Evolutionary conservation across 1,284 basidiomycete species (phyloP).

Genomic region (Cutaneotrichosporon curvatum): DNA sequence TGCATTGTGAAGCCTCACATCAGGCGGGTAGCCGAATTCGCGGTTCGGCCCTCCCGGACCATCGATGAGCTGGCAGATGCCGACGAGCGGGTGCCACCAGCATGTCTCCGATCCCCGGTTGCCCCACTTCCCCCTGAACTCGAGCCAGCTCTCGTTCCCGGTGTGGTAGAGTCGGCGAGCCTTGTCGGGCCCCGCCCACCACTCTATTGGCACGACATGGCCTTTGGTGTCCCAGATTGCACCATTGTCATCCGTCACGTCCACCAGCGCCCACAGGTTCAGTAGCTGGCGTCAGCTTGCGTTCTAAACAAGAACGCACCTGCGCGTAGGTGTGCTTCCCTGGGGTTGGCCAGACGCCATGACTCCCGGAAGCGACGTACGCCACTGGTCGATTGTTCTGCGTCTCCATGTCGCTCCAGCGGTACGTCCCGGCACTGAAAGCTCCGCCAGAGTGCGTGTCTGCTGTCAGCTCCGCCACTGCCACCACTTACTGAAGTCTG

Average conservation of each 20-base stretch:
- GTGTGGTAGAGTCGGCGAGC: conserved; percentile 21
- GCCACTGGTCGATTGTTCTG: conserved; percentile 33
- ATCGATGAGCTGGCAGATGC: conserved; percentile 37
- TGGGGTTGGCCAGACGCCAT: conserved; percentile 40
- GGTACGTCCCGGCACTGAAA: conserved; percentile 34
- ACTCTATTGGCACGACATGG: conserved; percentile 32
- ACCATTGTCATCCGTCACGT: conserved; percentile 38
- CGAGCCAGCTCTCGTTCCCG: conserved; percentile 32
- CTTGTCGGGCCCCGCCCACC: conserved; percentile 25
- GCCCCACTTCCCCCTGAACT: conserved; percentile 37
- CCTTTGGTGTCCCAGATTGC: conserved; percentile 40
- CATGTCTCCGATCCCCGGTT: conserved; percentile 36
- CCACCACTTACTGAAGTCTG: conserved; percentile 34
- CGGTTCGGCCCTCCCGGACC: conserved; percentile 39
- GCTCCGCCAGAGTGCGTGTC: conserved; percentile 33
- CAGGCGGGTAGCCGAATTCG: conserved; percentile 30
- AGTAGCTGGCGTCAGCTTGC: conserved; percentile 29
- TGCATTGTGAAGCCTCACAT: conserved; percentile 17
- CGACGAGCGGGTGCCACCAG: conserved; percentile 35
- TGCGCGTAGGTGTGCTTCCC: conserved; percentile 41
- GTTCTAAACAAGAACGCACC: conserved; percentile 20
- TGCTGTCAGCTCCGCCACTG: conserved; percentile 5
- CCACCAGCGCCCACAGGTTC: conserved; percentile 34
- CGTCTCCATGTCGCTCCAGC: conserved; percentile 36
- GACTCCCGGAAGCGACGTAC: conserved; percentile 37